A percentile compares a stretch with the other conserved stretches of the same genome.
Conservation (phyloP, 139 green algal species). For the Spirogloea muscicola region DNA sequence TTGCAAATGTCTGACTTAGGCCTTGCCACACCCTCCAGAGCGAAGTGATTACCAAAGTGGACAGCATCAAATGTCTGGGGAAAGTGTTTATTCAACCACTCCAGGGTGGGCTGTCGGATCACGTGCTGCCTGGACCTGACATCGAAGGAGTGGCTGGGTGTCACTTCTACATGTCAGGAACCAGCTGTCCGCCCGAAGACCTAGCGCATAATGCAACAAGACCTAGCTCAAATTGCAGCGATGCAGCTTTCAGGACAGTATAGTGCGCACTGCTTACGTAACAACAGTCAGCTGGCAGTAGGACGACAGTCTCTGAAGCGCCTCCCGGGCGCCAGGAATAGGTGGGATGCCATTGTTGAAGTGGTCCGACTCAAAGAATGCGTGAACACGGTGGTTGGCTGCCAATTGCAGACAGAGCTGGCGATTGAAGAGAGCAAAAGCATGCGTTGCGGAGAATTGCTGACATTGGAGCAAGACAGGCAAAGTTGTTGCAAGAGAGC, state of each 20-base stretch:
- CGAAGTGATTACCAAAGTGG: slow-evolving; percentile 97
- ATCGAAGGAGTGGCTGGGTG: no score
- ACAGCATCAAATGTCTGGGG: slow-evolving; percentile 69
- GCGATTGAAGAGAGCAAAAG: no score
- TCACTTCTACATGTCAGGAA: slow-evolving; percentile 55
- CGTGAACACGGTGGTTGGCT: slow-evolving; percentile 80
- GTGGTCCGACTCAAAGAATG: slow-evolving; percentile 87
- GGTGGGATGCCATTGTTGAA: slow-evolving; percentile 81
- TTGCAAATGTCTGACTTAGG: slow-evolving; percentile 88
- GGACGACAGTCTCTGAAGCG: slow-evolving; percentile 61
- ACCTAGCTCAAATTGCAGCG: no score
- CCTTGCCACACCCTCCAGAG: slow-evolving; percentile 64
- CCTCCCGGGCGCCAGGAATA: slow-evolving; percentile 78
- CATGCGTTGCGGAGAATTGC: no score
- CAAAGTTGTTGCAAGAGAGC: no score
- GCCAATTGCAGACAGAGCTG: no score
- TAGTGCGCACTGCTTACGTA: no score
- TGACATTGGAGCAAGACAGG: no score
- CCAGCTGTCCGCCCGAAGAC: neutral
- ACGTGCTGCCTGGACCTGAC: slow-evolving; percentile 77
- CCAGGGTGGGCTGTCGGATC: slow-evolving; percentile 78
- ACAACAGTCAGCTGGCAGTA: slow-evolving; percentile 73
- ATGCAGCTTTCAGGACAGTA: no score
- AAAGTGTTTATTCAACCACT: slow-evolving; percentile 69
- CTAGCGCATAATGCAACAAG: no score